These are phyloP conservation scores for Nakaseomyces delphensis DNA, from an alignment of 1,139 yeast genomes.

Conservation along the genomic window DNA sequence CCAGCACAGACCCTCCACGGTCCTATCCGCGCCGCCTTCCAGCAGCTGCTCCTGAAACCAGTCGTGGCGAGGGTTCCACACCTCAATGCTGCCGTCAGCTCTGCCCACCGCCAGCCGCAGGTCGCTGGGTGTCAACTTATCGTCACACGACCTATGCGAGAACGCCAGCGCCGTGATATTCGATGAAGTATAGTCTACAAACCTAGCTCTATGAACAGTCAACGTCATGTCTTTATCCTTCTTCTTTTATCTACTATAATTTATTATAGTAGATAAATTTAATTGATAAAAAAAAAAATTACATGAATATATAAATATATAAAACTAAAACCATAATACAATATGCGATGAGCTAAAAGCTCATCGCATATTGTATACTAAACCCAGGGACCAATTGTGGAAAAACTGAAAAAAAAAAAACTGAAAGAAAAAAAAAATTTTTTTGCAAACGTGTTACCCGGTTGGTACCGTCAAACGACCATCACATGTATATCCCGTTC, in stretches of 20 bases:
- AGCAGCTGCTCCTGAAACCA: slow-evolving; percentile 56
- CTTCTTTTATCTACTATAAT: background rate
- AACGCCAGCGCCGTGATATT: slow-evolving; percentile 78
- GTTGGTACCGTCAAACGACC: no score
- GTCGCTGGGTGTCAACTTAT: slow-evolving; percentile 48
- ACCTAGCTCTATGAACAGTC: slow-evolving; percentile 73
- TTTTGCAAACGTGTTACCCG: no score
- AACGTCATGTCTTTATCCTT: slow-evolving; percentile 6
- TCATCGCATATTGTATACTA: no score
- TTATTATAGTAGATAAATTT: no score
- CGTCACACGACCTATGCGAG: slow-evolving; percentile 49
- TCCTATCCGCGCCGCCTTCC: slow-evolving; percentile 71
- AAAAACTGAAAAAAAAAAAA: no score
- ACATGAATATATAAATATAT: no score
- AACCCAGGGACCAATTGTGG: no score
- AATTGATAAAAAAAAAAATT: background rate
- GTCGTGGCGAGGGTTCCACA: slow-evolving; percentile 78
- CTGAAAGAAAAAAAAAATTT: no score
- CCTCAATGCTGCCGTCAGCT: slow-evolving; percentile 88
- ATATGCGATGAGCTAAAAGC: background rate
- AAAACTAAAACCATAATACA: background rate
- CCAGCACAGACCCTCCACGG: slow-evolving; percentile 91
- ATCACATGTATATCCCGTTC: no score
- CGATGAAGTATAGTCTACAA: slow-evolving; percentile 83
- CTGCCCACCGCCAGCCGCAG: slow-evolving; percentile 86